These are phyloP conservation scores for Solanum medicagineum DNA, from an alignment of 257 asterid species.

Conservation along the genomic window DNA sequence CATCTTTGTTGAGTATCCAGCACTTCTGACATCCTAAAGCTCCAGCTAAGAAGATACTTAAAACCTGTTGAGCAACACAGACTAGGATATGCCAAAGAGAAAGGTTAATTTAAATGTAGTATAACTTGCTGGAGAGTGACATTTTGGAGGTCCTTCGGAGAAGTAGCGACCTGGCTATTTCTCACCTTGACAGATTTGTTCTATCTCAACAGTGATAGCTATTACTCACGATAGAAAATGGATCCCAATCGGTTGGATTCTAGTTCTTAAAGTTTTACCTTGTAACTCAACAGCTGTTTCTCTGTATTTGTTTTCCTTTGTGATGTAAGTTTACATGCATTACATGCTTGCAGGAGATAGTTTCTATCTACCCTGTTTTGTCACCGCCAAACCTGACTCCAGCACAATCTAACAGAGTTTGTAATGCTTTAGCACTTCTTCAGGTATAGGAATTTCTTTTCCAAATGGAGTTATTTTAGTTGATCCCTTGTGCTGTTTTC, in stretches of 20 bases:
- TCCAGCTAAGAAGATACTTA: background rate
- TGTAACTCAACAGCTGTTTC: background rate
- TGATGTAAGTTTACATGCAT: background rate
- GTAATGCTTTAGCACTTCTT: slow-evolving; percentile 97
- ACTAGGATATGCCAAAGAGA: background rate
- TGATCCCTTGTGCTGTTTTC: background rate
- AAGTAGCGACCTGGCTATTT: background rate
- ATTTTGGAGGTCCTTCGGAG: background rate
- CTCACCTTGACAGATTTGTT: background rate
- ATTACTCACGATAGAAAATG: background rate
- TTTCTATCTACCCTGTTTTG: slow-evolving; percentile 83
- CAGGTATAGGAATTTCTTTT: slow-evolving; percentile 37
- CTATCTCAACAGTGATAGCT: background rate
- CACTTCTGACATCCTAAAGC: background rate
- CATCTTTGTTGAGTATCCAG: background rate
- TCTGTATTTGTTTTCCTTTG: background rate
- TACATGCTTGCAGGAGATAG: slow-evolving; percentile 61
- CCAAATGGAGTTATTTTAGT: background rate
- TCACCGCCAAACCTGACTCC: slow-evolving; percentile 94
- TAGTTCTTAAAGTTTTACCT: background rate
- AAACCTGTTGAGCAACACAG: background rate
- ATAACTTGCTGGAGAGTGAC: background rate
- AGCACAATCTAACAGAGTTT: slow-evolving; percentile 84
- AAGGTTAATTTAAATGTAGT: background rate
- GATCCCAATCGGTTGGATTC: background rate